These are phyloP conservation scores for Populus hybrid DNA, from an alignment of 441 rosid species.

Conservation along the genomic window DNA sequence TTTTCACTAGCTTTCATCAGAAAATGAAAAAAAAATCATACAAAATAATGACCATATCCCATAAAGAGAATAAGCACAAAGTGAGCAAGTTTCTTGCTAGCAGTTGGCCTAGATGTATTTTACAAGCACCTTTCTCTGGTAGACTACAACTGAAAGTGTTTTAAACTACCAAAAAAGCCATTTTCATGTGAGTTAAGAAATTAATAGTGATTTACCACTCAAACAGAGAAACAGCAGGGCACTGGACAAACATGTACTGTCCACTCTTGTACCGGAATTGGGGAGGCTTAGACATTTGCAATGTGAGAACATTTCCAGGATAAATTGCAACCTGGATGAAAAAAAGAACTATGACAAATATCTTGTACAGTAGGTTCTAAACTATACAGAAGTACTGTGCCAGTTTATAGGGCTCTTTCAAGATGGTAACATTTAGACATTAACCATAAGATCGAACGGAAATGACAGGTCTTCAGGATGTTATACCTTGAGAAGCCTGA, in stretches of 20 bases:
- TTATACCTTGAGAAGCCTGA: conserved; percentile 65
- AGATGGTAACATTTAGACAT: neutral
- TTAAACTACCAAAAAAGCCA: neutral
- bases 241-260: conserved; percentile 92
- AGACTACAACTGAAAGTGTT: neutral
- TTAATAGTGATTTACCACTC: conserved; percentile 66
- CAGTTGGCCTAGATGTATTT: neutral
- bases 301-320: conserved; percentile 91
- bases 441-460: neutral
- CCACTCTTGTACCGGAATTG: conserved; percentile 93
- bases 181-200: neutral
- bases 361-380: neutral
- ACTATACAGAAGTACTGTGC: neutral
- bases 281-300: conserved; percentile 87
- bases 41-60: neutral
- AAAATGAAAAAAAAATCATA: neutral
- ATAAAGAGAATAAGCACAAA: neutral
- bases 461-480: neutral
- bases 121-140: neutral
- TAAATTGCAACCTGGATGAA: conserved; percentile 79
- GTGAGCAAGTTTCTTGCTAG: neutral
- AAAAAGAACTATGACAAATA: neutral
- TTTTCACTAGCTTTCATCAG: neutral
- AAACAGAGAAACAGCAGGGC: conserved; percentile 84
- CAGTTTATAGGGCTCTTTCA: neutral